These are phyloP conservation scores for Pseudogymnoascus sp. DNA, from an alignment of 2,329 filamentous ascomycete species.

Conservation along the genomic window DNA sequence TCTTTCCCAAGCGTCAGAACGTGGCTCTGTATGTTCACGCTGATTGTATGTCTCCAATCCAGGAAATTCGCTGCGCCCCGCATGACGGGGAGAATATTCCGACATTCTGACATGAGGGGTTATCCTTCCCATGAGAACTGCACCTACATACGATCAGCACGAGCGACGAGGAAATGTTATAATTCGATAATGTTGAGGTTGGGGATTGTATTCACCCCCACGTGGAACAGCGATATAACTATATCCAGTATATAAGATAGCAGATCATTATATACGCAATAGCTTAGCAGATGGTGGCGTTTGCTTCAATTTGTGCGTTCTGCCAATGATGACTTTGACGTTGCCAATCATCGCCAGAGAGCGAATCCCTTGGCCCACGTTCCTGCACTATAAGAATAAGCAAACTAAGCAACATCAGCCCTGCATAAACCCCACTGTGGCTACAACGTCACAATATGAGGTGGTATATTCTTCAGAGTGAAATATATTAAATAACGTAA, in stretches of 20 bases:
- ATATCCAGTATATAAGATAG: background rate
- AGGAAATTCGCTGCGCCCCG: background rate
- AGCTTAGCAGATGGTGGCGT: background rate
- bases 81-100: background rate
- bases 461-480: background rate
- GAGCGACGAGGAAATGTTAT: background rate
- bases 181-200: background rate
- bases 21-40: background rate
- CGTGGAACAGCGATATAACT: background rate
- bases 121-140: background rate
- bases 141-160: background rate
- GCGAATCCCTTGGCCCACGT: constrained; percentile 1
- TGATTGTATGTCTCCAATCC: background rate
- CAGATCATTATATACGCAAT: background rate
- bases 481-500: background rate
- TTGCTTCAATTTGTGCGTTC: background rate
- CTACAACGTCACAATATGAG: background rate
- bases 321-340: background rate
- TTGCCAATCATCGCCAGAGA: constrained; percentile 3
- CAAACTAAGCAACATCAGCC: background rate
- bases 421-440: background rate
- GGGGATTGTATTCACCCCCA: background rate
- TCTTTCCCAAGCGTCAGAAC: constrained; percentile 1
- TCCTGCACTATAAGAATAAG: constrained; percentile 2
- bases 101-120: background rate